phyloP scores from a whole-genome alignment of 495 filamentous ascomycete species.

The Penicillium longicatenatum region DNA sequence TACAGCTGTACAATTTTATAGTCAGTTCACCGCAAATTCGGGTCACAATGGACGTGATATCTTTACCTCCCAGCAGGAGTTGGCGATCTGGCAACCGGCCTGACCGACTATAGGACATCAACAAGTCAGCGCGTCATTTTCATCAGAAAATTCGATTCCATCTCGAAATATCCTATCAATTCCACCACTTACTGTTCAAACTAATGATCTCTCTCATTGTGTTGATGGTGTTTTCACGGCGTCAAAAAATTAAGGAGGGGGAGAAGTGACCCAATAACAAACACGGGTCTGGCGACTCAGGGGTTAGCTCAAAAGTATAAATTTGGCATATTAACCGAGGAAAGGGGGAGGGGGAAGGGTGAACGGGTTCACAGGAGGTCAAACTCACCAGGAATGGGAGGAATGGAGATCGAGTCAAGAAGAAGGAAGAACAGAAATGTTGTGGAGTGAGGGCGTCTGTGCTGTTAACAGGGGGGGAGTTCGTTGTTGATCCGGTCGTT shows the following conservation, averaged over 20 bases:
- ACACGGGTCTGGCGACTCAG: constrained; percentile 32
- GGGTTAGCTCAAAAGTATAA: constrained; percentile 21
- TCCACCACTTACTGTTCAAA: constrained; percentile 81
- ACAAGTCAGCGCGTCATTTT: constrained; percentile 25
- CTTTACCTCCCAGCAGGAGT: constrained; percentile 98
- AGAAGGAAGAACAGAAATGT: constrained; percentile 31
- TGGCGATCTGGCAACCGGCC: constrained; percentile 99
- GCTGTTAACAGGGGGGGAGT: constrained; percentile 32
- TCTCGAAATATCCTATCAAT: neutral
- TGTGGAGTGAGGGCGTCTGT: constrained; percentile 35
- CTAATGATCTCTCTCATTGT: constrained; percentile 98
- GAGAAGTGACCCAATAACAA: constrained; percentile 38
- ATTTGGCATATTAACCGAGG: constrained; percentile 8
- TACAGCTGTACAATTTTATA: constrained; percentile 69
- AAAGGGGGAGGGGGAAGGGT: constrained; percentile 25
- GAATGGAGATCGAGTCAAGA: constrained; percentile 29
- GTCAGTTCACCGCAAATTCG: constrained; percentile 28
- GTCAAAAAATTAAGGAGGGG: constrained; percentile 37
- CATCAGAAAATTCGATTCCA: neutral
- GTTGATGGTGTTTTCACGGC: constrained; percentile 47
- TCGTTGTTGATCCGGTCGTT: constrained; percentile 44
- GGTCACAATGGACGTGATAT: constrained; percentile 16
- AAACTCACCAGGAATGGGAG: constrained; percentile 35
- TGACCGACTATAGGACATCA: constrained; percentile 76
- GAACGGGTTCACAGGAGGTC: constrained; percentile 10